Percentiles rank a stretch among this genome's conserved stretches.
phyloP scores from a whole-genome alignment of 2,329 filamentous ascomycete species.

The Chalaropsis ovoidea region DNA sequence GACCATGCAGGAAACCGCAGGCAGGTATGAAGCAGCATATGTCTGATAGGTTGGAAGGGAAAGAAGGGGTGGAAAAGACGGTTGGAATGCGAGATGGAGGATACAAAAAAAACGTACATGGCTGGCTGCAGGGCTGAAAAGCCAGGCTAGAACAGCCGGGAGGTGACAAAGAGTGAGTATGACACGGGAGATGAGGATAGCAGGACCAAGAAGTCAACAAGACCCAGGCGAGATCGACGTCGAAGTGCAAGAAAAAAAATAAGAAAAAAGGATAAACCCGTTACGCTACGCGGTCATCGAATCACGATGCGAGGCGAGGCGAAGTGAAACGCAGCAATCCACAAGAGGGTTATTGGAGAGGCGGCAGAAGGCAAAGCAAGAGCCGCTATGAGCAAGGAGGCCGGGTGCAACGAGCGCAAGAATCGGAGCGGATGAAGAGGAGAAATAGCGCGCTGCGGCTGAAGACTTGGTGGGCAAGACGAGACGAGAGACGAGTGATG shows the following conservation, averaged over 20 bases:
- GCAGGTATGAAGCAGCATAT: not conserved
- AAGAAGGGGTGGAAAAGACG: not conserved
- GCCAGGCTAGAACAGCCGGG: constrained; percentile 12
- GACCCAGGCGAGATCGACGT: not conserved
- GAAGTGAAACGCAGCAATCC: not conserved
- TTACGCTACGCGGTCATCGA: constrained; percentile 1
- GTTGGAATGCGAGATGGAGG: constrained; percentile 10
- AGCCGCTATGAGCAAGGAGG: no score
- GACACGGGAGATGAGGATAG: not conserved
- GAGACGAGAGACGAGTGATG: not conserved
- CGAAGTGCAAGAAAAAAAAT: not conserved
- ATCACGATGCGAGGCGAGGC: constrained; percentile 4
- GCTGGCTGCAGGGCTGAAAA: constrained; percentile 20
- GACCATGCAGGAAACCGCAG: constrained; percentile 18
- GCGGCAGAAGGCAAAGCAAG: not conserved
- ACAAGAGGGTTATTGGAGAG: not conserved
- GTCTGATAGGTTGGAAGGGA: not conserved
- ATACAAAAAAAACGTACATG: constrained; percentile 20
- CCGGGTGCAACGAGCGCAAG: not conserved
- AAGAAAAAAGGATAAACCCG: not conserved
- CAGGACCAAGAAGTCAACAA: not conserved
- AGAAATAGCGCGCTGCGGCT: not conserved
- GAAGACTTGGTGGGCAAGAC: not conserved
- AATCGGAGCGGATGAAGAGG: not conserved
- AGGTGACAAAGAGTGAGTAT: constrained; percentile 2